Evolutionary conservation across 306 rosid genomes (phyloP).

Genomic region (Biancaea sappan): DNA sequence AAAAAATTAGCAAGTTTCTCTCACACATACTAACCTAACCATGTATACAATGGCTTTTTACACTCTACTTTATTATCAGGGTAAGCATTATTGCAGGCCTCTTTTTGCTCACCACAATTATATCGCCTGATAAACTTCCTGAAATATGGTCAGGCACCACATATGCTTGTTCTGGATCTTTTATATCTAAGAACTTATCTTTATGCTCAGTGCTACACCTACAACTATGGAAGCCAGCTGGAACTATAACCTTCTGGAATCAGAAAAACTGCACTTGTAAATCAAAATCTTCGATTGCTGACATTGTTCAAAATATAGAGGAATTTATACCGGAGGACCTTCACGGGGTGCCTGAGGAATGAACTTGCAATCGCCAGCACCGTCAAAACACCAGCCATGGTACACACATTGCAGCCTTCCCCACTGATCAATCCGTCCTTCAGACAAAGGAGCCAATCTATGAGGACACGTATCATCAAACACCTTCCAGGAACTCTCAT

Average conservation of each 20-base stretch:
- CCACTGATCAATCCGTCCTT: constrained; percentile 94
- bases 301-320: neutral
- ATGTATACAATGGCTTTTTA: too few species aligned
- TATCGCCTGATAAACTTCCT: neutral
- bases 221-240: constrained; percentile 10
- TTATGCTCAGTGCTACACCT: neutral
- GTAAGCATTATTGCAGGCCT: neutral
- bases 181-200: neutral
- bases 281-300: neutral
- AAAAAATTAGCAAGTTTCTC: neutral
- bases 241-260: neutral
- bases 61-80: too few species aligned
- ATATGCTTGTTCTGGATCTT: neutral
- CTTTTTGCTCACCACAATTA: neutral
- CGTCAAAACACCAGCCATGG: constrained; percentile 96
- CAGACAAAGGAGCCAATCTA: constrained; percentile 89
- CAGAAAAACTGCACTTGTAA: neutral
- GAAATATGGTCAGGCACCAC: neutral
- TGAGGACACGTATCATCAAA: constrained; percentile 92
- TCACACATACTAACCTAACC: neutral
- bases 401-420: constrained; percentile 94
- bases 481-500: constrained; percentile 82
- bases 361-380: constrained; percentile 80
- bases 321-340: constrained; percentile 74
- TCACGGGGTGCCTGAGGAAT: constrained; percentile 88